Conservation (phyloP, 208 protist genomes). For the Willaertia magna region DNA sequence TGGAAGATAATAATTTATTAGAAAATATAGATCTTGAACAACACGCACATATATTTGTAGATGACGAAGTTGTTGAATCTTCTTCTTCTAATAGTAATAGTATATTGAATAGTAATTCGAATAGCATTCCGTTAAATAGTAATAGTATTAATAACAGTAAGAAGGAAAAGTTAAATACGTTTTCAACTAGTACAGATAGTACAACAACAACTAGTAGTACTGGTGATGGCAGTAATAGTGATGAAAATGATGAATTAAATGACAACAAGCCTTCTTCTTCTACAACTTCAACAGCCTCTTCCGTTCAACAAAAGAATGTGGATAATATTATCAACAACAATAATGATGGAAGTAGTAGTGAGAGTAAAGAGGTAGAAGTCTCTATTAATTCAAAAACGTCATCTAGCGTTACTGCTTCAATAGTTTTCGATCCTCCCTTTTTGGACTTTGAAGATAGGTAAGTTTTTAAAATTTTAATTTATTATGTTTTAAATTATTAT, state of each 20-base stretch:
- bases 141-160: not conserved
- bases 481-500: not conserved
- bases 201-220: not conserved
- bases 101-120: not conserved
- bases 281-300: not conserved
- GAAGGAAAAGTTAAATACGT: too few species aligned
- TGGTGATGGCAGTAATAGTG: too few species aligned
- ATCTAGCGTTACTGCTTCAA: too few species aligned
- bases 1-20: not conserved
- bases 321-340: not conserved
- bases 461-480: not conserved
- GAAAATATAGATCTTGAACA: not conserved
- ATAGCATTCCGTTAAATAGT: too few species aligned
- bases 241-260: not conserved
- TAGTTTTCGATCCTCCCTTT: not conserved
- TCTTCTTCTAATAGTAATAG: not conserved
- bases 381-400: too few species aligned
- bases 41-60: not conserved
- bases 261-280: not conserved
- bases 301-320: not conserved
- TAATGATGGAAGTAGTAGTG: too few species aligned
- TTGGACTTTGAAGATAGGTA: not conserved
- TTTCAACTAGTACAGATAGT: too few species aligned
- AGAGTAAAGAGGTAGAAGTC: too few species aligned
- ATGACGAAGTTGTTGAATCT: not conserved